A percentile compares a stretch with the other conserved stretches of the same genome.
Evolutionary conservation across 139 green algal genomes (phyloP).

Genomic region (Haematococcus lacustris): DNA sequence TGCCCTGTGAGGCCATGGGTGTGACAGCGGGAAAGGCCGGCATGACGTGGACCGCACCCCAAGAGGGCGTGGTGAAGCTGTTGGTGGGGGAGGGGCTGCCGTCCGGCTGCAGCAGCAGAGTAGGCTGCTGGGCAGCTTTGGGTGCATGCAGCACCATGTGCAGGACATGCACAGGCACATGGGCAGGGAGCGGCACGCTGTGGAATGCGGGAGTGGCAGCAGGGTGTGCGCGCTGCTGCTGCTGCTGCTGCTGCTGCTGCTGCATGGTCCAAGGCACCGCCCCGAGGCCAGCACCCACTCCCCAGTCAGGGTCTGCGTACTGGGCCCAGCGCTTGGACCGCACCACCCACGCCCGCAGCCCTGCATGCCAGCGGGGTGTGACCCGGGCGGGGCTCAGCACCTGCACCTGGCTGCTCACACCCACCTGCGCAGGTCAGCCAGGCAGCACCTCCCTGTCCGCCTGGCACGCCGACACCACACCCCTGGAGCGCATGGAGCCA

Average conservation of each 20-base stretch:
- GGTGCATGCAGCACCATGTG: slow-evolving; percentile 49
- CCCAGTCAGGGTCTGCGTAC: slow-evolving; percentile 41
- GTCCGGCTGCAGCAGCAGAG: slow-evolving; percentile 26
- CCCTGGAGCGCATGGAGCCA: too few species aligned
- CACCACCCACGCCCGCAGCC: neutral
- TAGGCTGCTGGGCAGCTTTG: slow-evolving; percentile 16
- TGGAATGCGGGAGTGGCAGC: too few species aligned
- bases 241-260: neutral
- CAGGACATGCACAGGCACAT: slow-evolving; percentile 32
- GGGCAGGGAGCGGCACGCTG: too few species aligned
- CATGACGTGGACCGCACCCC: slow-evolving; percentile 42
- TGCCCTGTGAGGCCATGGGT: too few species aligned
- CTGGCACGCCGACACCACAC: too few species aligned
- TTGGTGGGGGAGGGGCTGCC: slow-evolving; percentile 19
- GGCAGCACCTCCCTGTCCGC: too few species aligned
- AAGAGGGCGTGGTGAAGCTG: slow-evolving; percentile 42
- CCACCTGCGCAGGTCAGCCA: too few species aligned
- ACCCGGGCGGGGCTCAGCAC: too few species aligned
- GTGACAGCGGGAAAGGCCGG: too few species aligned
- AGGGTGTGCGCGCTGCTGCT: neutral
- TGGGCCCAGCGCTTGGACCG: slow-evolving; percentile 5
- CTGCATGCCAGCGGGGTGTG: too few species aligned
- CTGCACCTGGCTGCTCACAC: too few species aligned
- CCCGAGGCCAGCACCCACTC: slow-evolving; percentile 10
- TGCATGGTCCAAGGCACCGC: neutral